phyloP scores from a whole-genome alignment of 768 basidiomycete species.

The Boletellus sp. region DNA sequence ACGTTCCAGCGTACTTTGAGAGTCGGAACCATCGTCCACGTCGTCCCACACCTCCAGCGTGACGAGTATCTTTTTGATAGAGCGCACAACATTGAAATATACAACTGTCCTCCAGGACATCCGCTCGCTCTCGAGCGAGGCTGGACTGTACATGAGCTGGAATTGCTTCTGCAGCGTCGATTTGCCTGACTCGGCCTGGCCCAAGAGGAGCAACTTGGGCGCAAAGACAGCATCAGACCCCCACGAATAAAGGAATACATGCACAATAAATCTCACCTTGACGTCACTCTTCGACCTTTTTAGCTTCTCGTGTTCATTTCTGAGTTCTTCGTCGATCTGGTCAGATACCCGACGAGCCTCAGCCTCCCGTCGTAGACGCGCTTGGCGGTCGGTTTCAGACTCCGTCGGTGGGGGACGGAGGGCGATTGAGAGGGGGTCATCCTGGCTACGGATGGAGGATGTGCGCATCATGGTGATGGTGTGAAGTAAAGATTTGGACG shows the following conservation, averaged over 20 bases:
- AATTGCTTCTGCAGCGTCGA: slow-evolving; percentile 77
- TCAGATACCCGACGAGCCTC: slow-evolving; percentile 77
- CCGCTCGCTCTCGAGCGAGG: slow-evolving; percentile 64
- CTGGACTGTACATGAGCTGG: slow-evolving; percentile 77
- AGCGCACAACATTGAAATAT: slow-evolving; percentile 72
- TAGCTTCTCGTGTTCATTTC: slow-evolving; percentile 60
- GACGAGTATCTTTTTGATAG: slow-evolving; percentile 63
- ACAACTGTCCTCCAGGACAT: slow-evolving; percentile 70
- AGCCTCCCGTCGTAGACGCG: slow-evolving; percentile 61
- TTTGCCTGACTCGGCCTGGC: slow-evolving; percentile 78
- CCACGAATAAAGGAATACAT: not conserved
- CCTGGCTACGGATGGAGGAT: slow-evolving; percentile 68
- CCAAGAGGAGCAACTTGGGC: slow-evolving; percentile 62
- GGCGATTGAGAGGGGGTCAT: slow-evolving; percentile 70
- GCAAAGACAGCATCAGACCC: slow-evolving; percentile 20
- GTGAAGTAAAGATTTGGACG: slow-evolving; percentile 21
- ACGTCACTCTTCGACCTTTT: slow-evolving; percentile 71
- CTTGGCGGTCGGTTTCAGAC: slow-evolving; percentile 58
- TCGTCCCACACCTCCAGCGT: slow-evolving; percentile 64
- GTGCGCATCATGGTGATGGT: slow-evolving; percentile 56
- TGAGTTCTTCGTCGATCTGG: slow-evolving; percentile 77
- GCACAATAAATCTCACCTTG: slow-evolving; percentile 43
- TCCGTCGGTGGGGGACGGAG: slow-evolving; percentile 64
- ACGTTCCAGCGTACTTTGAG: slow-evolving; percentile 31
- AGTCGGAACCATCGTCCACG: slow-evolving; percentile 48